phyloP scores from a whole-genome alignment of 768 basidiomycete species.

The Termitomyces bulborhizus region DNA sequence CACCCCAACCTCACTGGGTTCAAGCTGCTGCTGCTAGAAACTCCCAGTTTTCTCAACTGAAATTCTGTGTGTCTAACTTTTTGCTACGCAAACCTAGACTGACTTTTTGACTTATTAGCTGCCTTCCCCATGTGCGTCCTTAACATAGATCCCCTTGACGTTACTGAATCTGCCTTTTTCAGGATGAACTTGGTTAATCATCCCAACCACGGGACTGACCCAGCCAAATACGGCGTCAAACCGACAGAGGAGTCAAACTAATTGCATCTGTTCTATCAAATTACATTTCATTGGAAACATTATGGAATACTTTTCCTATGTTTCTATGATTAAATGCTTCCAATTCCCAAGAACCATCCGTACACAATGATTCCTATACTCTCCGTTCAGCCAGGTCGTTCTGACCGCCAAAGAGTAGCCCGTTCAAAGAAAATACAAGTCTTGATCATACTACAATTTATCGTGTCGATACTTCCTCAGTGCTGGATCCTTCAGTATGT shows the following conservation, averaged over 20 bases:
- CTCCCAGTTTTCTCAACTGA: conserved; percentile 89
- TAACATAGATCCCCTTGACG: background rate
- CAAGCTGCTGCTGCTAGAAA: conserved; percentile 85
- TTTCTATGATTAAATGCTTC: background rate
- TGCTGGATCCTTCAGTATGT: conserved; percentile 18
- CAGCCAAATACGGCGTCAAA: conserved; percentile 65
- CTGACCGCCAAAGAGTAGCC: background rate
- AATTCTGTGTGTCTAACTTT: conserved; percentile 61
- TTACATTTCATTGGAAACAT: background rate
- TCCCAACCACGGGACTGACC: conserved; percentile 77
- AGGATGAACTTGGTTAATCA: conserved; percentile 98
- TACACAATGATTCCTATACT: background rate
- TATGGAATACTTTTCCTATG: background rate
- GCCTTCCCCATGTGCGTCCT: conserved; percentile 68
- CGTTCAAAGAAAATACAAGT: background rate
- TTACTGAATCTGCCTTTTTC: conserved; percentile 10
- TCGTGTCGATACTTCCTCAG: conserved; percentile 15
- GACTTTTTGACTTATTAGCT: conserved; percentile 30
- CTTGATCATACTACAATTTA: background rate
- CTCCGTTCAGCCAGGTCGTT: background rate
- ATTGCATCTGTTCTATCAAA: background rate
- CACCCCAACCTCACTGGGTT: conserved; percentile 77
- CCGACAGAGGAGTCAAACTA: conserved; percentile 17
- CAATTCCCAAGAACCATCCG: background rate
- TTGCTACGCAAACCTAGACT: conserved; percentile 4